phyloP scores from a whole-genome alignment of 108 stramenopile species.

The Bacterosira constricta region DNA sequence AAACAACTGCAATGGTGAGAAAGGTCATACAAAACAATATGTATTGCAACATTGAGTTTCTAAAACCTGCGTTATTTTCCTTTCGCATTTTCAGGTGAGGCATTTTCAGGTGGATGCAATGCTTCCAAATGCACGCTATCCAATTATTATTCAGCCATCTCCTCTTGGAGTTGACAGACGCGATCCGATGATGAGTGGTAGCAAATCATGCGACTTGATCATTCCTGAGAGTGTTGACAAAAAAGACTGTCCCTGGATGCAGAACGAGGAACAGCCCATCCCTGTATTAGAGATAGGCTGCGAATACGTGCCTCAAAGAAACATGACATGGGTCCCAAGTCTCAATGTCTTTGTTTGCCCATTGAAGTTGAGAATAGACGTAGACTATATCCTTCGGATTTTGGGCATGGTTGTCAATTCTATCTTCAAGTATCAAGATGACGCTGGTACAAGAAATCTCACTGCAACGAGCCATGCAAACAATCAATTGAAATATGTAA shows the following conservation, averaged over 20 bases:
- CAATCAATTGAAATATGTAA: conserved; percentile 5
- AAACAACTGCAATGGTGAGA: conserved; percentile 2
- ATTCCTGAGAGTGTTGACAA: neutral
- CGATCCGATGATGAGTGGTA: neutral
- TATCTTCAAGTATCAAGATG: conserved; percentile 4
- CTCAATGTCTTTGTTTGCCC: conserved; percentile 24
- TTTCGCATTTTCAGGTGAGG: too few relatives aligned
- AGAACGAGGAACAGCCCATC: conserved; percentile 15
- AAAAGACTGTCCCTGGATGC: conserved; percentile 24
- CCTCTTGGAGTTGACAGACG: conserved; percentile 32
- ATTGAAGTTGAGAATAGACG: conserved; percentile 22
- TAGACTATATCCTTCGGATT: conserved; percentile 28
- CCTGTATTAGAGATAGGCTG: conserved; percentile 22
- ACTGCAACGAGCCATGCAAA: conserved; percentile 7
- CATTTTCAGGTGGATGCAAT: conserved; percentile 42
- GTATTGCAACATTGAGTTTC: too few relatives aligned
- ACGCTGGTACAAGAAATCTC: neutral
- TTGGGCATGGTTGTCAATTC: conserved; percentile 18
- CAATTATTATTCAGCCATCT: conserved; percentile 32
- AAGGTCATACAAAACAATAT: too few relatives aligned
- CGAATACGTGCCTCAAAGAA: conserved; percentile 25
- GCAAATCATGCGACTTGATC: neutral
- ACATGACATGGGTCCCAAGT: conserved; percentile 36
- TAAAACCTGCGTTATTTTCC: too few relatives aligned
- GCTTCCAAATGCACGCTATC: conserved; percentile 27